These are phyloP conservation scores for Amaranthus hypochondriacus DNA, from an alignment of 148 eudicot species.

Conservation along the genomic window DNA sequence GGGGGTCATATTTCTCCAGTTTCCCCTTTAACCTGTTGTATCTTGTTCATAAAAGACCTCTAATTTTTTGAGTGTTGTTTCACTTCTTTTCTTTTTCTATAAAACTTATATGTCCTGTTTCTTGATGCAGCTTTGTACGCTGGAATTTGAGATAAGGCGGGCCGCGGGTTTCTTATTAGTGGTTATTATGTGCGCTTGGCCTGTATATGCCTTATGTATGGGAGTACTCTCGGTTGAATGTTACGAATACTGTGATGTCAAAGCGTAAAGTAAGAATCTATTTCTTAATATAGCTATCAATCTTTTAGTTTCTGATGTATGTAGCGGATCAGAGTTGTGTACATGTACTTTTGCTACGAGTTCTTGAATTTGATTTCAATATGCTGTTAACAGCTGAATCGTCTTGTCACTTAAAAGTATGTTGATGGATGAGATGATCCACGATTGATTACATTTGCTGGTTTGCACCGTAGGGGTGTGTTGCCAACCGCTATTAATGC, in stretches of 20 bases:
- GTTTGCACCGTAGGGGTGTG: conserved; percentile 88
- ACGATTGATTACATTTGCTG: conserved; percentile 85
- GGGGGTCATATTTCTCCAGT: too few species aligned
- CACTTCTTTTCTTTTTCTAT: too few species aligned
- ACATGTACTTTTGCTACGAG: not conserved
- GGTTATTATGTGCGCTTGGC: conserved; percentile 76
- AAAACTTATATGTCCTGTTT: too few species aligned
- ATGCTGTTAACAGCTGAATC: conserved; percentile 52
- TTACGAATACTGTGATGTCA: conserved; percentile 92
- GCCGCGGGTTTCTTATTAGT: conserved; percentile 28
- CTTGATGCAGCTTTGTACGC: too few species aligned
- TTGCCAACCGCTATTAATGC: conserved; percentile 71
- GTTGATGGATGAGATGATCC: conserved; percentile 99
- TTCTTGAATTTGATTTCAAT: conserved; percentile 4
- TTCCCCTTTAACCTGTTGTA: too few species aligned
- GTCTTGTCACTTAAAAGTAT: conserved; percentile 76
- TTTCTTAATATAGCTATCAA: not conserved
- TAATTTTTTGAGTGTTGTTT: too few species aligned
- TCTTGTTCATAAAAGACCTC: too few species aligned
- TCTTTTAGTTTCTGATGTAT: not conserved
- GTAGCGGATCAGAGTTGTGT: not conserved
- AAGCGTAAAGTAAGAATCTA: conserved; percentile 68
- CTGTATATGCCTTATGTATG: conserved; percentile 89
- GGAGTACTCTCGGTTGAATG: conserved; percentile 93
- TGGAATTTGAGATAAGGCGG: too few species aligned